Evolutionary conservation across 2,329 filamentous ascomycete species (phyloP).

Genomic region (Pezicula rhizophila): DNA sequence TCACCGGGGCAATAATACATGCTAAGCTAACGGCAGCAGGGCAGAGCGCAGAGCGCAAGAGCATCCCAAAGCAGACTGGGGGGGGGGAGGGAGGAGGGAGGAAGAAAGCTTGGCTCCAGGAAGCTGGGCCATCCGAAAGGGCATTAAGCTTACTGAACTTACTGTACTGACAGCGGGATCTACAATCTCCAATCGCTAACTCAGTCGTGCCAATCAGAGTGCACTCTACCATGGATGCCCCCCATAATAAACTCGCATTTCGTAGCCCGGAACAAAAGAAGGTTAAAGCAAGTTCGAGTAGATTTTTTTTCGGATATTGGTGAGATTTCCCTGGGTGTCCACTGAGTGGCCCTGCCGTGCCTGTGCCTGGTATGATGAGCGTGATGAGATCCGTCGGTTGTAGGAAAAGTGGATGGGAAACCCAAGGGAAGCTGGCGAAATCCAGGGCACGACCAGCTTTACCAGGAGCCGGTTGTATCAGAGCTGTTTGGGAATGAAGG

Average conservation of each 20-base stretch:
- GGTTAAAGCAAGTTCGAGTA: neutral
- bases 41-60: neutral
- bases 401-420: neutral
- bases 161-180: conserved; percentile 8
- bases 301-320: too few species aligned
- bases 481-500: conserved; percentile 7
- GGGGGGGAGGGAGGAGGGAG: too few species aligned
- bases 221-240: neutral
- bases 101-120: conserved; percentile 12
- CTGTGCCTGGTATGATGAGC: conserved; percentile 7
- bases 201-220: too few species aligned
- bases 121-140: conserved; percentile 18
- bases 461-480: conserved; percentile 11
- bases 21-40: conserved; percentile 2
- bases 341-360: neutral
- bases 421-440: neutral
- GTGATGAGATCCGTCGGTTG: conserved; percentile 7
- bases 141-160: conserved; percentile 4
- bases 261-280: neutral
- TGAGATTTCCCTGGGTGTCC: too few species aligned
- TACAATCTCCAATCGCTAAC: neutral
- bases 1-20: conserved; percentile 12
- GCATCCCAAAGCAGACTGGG: neutral
- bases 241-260: too few species aligned
- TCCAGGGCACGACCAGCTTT: too few species aligned